Percentiles rank a stretch among this genome's conserved stretches.
These are phyloP conservation scores for Saitozyma sp. DNA, from an alignment of 768 basidiomycete species.

Conservation along the genomic window DNA sequence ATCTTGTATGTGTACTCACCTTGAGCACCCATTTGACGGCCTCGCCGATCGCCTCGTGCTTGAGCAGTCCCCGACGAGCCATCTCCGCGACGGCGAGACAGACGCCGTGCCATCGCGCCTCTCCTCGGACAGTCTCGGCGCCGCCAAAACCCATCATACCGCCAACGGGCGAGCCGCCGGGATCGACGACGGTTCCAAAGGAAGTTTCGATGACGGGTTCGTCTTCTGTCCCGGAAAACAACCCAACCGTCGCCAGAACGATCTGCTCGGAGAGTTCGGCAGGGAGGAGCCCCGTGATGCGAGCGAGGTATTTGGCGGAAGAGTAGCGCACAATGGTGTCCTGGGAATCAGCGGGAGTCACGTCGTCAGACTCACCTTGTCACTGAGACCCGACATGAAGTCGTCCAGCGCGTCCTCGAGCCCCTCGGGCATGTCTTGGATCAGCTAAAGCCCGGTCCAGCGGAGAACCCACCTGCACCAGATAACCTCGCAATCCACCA, in stretches of 20 bases:
- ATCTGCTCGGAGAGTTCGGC: constrained; percentile 73
- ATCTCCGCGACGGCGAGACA: constrained; percentile 90
- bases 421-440: constrained; percentile 70
- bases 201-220: constrained; percentile 37
- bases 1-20: constrained; percentile 54
- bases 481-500: constrained; percentile 47
- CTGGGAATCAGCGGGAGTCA: constrained; percentile 54
- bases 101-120: constrained; percentile 92
- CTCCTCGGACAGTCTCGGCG: constrained; percentile 55
- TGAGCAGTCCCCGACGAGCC: constrained; percentile 75
- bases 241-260: constrained; percentile 70
- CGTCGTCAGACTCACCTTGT: constrained; percentile 62
- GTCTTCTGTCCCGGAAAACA: constrained; percentile 62
- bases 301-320: constrained; percentile 84
- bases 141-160: constrained; percentile 46
- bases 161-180: constrained; percentile 32
- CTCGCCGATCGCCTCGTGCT: constrained; percentile 61
- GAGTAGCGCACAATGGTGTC: constrained; percentile 95
- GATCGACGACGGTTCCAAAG: constrained; percentile 35
- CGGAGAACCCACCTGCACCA: background rate
- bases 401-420: constrained; percentile 73
- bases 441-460: constrained; percentile 10
- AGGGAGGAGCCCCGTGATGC: constrained; percentile 78
- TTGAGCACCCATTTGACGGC: constrained; percentile 79
- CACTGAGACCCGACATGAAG: constrained; percentile 71